Conservation (phyloP, 306 rosid species). For the Vigna hirtella region DNA sequence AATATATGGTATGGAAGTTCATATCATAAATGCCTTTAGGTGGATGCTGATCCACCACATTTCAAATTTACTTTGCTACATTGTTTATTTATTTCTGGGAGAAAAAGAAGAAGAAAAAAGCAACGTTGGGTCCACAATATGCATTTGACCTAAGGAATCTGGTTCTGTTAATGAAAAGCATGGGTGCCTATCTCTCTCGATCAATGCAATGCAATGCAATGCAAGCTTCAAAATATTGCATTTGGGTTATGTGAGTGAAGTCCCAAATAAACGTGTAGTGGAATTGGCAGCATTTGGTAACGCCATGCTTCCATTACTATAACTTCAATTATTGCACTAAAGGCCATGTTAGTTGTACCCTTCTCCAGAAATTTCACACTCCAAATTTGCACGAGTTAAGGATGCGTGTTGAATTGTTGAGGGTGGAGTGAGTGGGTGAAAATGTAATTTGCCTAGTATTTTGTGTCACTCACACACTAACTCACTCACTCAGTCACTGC, state of each 20-base stretch:
- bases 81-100: not conserved
- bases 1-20: slow-evolving; percentile 39
- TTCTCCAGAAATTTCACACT: slow-evolving; percentile 24
- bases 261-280: slow-evolving; percentile 32
- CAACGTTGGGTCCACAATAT: slow-evolving; percentile 49
- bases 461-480: slow-evolving; percentile 40
- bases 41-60: slow-evolving; percentile 56
- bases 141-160: slow-evolving; percentile 50
- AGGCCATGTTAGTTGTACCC: slow-evolving; percentile 44
- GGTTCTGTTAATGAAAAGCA: slow-evolving; percentile 36
- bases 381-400: slow-evolving; percentile 27
- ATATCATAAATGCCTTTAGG: slow-evolving; percentile 60
- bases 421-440: slow-evolving; percentile 15
- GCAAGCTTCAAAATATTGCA: slow-evolving; percentile 11
- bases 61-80: slow-evolving; percentile 38
- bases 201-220: not conserved
- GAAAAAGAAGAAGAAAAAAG: not conserved
- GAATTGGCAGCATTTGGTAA: slow-evolving; percentile 23
- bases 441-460: slow-evolving; percentile 41
- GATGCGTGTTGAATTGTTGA: not conserved
- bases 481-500: slow-evolving; percentile 34
- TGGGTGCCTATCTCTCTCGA: slow-evolving; percentile 30
- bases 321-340: slow-evolving; percentile 41
- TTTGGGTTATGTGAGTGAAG: slow-evolving; percentile 28
- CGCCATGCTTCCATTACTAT: slow-evolving; percentile 46